Evolutionary conservation across 208 protist species (phyloP), one percentile per base, ranked within the genome.

Genomic region (Blechomonas ayalai): DNA sequence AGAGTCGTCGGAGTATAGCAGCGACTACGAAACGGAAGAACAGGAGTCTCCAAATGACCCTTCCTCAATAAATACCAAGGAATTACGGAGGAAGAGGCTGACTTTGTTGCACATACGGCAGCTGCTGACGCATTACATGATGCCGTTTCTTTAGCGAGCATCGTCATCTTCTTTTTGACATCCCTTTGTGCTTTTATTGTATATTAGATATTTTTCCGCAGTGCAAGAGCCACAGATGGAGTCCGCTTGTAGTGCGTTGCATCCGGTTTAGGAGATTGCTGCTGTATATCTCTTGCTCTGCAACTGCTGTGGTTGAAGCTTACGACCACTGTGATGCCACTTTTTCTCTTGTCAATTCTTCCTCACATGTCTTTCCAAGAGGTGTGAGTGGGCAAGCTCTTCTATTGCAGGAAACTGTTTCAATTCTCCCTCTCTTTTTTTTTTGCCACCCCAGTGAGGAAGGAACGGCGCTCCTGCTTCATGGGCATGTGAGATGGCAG

Each of bases 61-160:
- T 35, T 40, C 20, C n/a, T 51, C 18, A 31, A 43, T 9, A 25
- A 19, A 15, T 6, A 41, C 41, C 48, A 58, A 22, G 59, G 50
- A 1, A 32, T 54, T 32, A 54, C 61, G 18, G 59, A 80, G 5
- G 66, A 74, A 18, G 29, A 70, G 12, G 73, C 16, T 80, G 41
- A 81, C 66, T 7, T 38, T 81, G 41, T 25, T 32, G 13, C 39
- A 74, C 38, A 15, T 81, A 3, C 52, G 60, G 13, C 52, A 74
- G 1, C 28, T 81, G 31, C 35, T 81, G 31, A 33, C 61, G 13
- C 55, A 59, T 42, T 81, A 81, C 47, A 23, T 75, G 6, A 10
- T 44, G n/a, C 72, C 72, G 23, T 33, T 81, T 23, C 55, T 64
- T 25, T 78, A 42, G 16, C 5, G 4, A 39, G 26, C 27, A 3